Conservation (phyloP, 1,139 yeast species). For the Kodamaea arcana region DNA sequence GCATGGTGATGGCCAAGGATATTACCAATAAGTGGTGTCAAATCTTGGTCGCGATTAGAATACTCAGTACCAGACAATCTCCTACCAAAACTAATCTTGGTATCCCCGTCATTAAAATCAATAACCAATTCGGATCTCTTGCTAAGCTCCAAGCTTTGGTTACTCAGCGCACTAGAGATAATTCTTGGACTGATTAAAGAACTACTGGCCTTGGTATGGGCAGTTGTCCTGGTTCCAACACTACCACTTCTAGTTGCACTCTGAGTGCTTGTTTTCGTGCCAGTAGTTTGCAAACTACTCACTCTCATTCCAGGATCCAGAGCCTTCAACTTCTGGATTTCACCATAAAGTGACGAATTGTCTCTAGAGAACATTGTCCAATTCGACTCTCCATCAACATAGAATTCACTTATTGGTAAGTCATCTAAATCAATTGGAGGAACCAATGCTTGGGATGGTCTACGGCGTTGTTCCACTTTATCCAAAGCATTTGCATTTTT, state of each 20-base stretch:
- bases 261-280: neutral
- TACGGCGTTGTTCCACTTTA: conserved; percentile 2
- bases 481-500: conserved; percentile 4
- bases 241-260: neutral
- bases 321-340: conserved; percentile 19
- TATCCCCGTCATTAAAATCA: neutral
- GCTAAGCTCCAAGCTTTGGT: neutral
- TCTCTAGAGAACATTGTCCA: conserved; percentile 31
- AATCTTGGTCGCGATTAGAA: no score
- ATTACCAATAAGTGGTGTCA: neutral
- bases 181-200: neutral
- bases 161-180: conserved; percentile 1
- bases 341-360: conserved; percentile 20
- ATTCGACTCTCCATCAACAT: conserved; percentile 32
- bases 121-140: neutral
- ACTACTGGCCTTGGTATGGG: neutral
- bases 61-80: no score
- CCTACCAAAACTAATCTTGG: no score
- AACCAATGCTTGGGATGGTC: conserved; percentile 4
- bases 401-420: conserved; percentile 20
- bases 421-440: conserved; percentile 11
- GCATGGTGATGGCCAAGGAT: neutral
- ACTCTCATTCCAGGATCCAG: neutral
- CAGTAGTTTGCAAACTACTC: neutral
- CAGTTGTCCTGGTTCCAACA: neutral